Evolutionary conservation across 495 filamentous ascomycete genomes (phyloP), one percentile per base, ranked within the genome.

Genomic region (Venustampulla echinocandica): DNA sequence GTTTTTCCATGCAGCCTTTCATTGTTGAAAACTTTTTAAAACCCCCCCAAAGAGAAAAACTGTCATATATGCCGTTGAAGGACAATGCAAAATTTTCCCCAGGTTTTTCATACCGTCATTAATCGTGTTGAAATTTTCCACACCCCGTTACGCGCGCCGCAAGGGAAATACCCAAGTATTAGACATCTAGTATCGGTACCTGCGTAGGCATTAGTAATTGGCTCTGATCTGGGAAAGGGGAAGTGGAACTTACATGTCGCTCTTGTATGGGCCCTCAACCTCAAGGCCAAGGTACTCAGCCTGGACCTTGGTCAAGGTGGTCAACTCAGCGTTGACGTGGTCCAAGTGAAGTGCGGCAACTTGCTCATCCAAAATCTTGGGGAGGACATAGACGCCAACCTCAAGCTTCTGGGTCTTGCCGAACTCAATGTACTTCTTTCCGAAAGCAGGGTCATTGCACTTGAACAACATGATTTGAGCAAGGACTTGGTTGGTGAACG

Each of bases 401-500:
- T 76, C 73, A 64, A 95, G 90, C 78, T 92, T 92, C 58, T 72
- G 74, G 42, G 77, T 77, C 76, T 88, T 85, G 68, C 85, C 88
- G 69, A 95, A 98, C 70, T 96, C 92, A 60, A 85, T 74, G 70
- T 97, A 96, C 76, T 95, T 95, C 66, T 81, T 70, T 66, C 84
- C 78, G 67, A 97, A 98, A 42, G 69, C 83, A 61, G 74, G 76
- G 60, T 98, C 90, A 64, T 83, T 76, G 57, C 81, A 81, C 81
- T 97, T 97, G 84, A 71, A 98, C 53, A 98, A 76, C 75, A 95
- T 85, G 70, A 98, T 98, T 74, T 98, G 92, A 21, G 92, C 92
- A 64, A 98, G 87, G 54, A 96, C 92, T 79, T 98, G 92, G 81
- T 98, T 98, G 75, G 90, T 95, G 84, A 98, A 98, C 52, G 90